Base-by-base conservation (phyloP, 2,329 filamentous ascomycete species). In the Alternaria gansuensis region DNA sequence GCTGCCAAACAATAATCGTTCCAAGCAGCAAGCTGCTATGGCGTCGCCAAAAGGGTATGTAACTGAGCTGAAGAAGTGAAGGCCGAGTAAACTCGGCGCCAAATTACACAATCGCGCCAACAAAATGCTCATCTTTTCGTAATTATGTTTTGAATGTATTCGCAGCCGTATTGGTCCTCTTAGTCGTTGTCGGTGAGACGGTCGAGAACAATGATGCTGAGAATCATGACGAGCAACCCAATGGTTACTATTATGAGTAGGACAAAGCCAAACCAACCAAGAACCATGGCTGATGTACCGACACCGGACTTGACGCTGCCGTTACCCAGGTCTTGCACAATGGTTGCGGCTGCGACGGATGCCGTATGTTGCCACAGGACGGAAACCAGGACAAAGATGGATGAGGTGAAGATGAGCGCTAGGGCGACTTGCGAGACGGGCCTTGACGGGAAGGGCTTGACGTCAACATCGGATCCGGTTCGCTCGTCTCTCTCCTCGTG, bases 231-330 rank as follows among this genome's bases (percentile, higher is more conserved):
- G 63, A 99, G 82, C 78, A 98, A 79, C 55, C 94, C 95, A 73
- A 98, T 95, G 48, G 94, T 98, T 52, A 98, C 94, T 62, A 98
- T 90, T 70, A 99, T 96, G 65, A 99, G 84, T 52, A 98, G 79
- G 23, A 91, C 90, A 74, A 99, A 98, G 40, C 92, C 91, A 79
- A 99, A 98, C 95, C 95, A 99, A 59, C 95, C 95, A 73, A 99
- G 84, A 17, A 97, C 91, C 92, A 99, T 98, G 56, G 95, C 94
- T 37, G 90, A 91, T 48, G 92, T 93, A n/a, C 93, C 93, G 11
- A 97, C 92, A 33, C 93, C 93, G 56, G 89, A 92, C 76, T 85
- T 88, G 57, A 97, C 91, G 66, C 89, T 91, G 41, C 93, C 93
- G 77, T 97, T 97, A 34, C 90, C 93, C 66, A 97, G 87, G 74